Evolutionary conservation across 495 filamentous ascomycete species (phyloP), one percentile per base, ranked within the genome.

Genomic region (Annulohypoxylon bovei): DNA sequence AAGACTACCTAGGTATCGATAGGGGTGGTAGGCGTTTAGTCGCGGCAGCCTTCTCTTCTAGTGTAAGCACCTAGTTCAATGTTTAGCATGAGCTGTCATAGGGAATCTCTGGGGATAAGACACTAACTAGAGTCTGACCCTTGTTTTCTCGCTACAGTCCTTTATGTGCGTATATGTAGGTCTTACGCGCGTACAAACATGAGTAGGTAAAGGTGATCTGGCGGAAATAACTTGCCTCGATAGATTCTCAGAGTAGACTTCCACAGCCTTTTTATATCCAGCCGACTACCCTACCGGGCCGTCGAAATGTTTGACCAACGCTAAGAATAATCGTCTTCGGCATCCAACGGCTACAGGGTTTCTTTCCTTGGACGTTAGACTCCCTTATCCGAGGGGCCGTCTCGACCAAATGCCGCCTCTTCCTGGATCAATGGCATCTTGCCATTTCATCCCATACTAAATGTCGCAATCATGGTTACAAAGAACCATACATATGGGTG

Each of bases 51-150:
- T 30, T 58, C 42, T 63, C 59, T 53, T 25, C 14, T 22, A 52
- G 39, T 20, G 46, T 25, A 44, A 50, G 30, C 44, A 46, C 57
- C 59, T 67, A 61, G 40, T 35, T 32, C 23, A 32, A 27, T 33
- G 23, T 22, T 64, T 37, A 65, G 59, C 67, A 58, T 72, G 70
- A 68, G 70, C 53, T 68, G 25, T 65, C 70, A 68, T 65, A 68
- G 5, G 53, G 35, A 27, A 68, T 65, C 53, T 67, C 57, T 55
- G 46, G 28, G 52, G 56, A 12, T 52, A 60, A 39, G 52, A 16
- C 50, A 70, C 67, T 67, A 44, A 74, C 67, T n/a, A n/a, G 42
- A 54, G 25, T 12, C 16, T 28, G 18, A 37, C 27, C 50, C 59
- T 62, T 64, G 52, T 46, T 33, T 44, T 42, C 50, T 62, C 35